Percentiles rank a stretch among this genome's conserved stretches.
Conservation (phyloP, 2,329 filamentous ascomycete species). For the Dothideomycetes sp. region DNA sequence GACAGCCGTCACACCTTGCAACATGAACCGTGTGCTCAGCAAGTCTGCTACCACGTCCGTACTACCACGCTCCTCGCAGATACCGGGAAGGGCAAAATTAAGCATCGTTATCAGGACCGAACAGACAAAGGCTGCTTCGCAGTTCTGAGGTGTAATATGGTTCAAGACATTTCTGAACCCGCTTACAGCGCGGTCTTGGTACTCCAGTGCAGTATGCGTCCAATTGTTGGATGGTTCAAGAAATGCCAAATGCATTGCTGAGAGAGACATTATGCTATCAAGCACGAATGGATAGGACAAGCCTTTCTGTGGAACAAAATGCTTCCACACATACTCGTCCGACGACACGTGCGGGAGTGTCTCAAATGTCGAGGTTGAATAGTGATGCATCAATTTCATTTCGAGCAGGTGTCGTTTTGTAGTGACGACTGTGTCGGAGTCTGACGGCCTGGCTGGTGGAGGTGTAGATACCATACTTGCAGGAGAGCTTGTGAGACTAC, state of each 20-base stretch:
- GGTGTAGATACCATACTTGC: too few relatives aligned
- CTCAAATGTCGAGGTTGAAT: slow-evolving; percentile 1
- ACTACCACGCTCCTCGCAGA: not conserved
- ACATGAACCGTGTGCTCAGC: not conserved
- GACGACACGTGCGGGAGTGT: not conserved
- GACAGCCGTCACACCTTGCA: not conserved
- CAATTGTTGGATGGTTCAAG: not conserved
- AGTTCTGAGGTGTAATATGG: not conserved
- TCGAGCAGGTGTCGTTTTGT: too few relatives aligned
- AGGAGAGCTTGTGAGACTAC: slow-evolving; percentile 3
- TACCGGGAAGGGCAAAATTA: not conserved
- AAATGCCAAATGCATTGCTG: not conserved
- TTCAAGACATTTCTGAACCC: not conserved
- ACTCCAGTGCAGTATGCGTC: not conserved
- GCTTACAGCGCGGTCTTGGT: not conserved
- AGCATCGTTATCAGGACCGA: slow-evolving; percentile 2
- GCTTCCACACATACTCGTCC: slow-evolving; percentile 2
- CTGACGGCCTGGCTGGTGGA: too few relatives aligned
- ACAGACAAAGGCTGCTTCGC: slow-evolving; percentile 1
- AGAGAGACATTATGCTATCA: slow-evolving; percentile 1
- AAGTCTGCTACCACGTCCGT: slow-evolving; percentile 1
- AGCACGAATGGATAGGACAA: not conserved
- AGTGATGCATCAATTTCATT: slow-evolving; percentile 1
- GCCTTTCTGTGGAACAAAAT: slow-evolving; percentile 1
- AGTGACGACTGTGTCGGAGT: too few relatives aligned